Evolutionary conservation across 148 eudicot species (phyloP).

Genomic region (Arbutus unedo): DNA sequence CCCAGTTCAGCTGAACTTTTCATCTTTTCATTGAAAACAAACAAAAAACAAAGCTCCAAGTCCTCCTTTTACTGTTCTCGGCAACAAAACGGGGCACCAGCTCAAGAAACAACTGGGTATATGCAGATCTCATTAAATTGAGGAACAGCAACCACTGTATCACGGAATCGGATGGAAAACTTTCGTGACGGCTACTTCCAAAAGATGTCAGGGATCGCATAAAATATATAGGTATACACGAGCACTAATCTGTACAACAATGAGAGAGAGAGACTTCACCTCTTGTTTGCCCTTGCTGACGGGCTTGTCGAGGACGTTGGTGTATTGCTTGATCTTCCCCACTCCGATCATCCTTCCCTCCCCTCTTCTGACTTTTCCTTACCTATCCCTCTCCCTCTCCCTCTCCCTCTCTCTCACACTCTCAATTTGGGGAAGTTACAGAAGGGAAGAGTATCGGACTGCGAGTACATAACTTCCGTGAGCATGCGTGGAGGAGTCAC

Average conservation of each 20-base stretch:
- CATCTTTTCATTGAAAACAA: background rate
- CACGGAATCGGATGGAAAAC: background rate
- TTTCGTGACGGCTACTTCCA: background rate
- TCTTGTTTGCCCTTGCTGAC: slow-evolving; percentile 92
- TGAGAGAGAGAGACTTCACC: slow-evolving; percentile 36
- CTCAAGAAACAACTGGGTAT: background rate
- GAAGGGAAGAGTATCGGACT: no score
- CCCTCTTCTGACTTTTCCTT: background rate
- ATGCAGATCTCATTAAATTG: slow-evolving; percentile 12
- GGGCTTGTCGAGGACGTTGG: slow-evolving; percentile 90
- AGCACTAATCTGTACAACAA: background rate
- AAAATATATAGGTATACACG: background rate
- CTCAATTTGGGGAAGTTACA: no score
- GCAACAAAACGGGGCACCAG: background rate
- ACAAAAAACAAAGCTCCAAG: background rate
- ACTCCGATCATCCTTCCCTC: slow-evolving; percentile 65
- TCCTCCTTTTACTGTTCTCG: background rate
- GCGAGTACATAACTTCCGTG: no score
- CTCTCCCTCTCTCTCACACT: background rate
- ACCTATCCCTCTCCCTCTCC: background rate
- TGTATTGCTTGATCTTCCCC: slow-evolving; percentile 85
- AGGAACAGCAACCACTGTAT: background rate
- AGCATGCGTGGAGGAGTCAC: no score
- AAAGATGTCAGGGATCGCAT: background rate
- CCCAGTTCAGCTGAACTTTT: background rate